These are phyloP conservation scores for Colletotrichum sp. DNA, from an alignment of 2,329 filamentous ascomycete species.

Conservation along the genomic window DNA sequence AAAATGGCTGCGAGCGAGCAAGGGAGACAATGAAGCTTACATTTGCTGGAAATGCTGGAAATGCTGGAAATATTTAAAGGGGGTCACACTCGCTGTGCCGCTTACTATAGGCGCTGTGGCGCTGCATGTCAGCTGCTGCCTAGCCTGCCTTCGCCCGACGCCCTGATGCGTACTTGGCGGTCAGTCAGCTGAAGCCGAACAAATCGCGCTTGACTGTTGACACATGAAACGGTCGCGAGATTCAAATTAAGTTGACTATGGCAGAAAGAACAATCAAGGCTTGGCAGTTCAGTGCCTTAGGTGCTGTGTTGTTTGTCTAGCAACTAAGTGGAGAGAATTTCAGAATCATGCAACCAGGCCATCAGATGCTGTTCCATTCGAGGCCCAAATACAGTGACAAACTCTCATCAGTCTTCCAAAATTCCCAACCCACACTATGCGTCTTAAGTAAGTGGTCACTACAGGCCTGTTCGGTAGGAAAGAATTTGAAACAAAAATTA, in stretches of 20 bases:
- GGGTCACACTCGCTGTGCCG: background rate
- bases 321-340: background rate
- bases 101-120: background rate
- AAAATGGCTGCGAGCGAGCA: background rate
- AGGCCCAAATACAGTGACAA: background rate
- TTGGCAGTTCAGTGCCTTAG: background rate
- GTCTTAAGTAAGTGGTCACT: background rate
- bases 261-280: background rate
- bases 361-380: background rate
- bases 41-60: background rate
- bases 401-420: background rate
- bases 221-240: background rate
- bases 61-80: background rate
- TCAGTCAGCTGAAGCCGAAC: background rate
- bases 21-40: background rate
- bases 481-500: background rate
- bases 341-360: background rate
- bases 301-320: too few relatives aligned
- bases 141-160: background rate
- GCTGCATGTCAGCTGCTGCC: background rate
- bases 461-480: background rate
- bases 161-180: background rate
- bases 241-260: background rate
- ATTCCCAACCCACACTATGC: background rate
- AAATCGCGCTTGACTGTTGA: background rate